phyloP scores from a whole-genome alignment of 495 filamentous ascomycete genomes.

The Lepidopterella palustris region DNA sequence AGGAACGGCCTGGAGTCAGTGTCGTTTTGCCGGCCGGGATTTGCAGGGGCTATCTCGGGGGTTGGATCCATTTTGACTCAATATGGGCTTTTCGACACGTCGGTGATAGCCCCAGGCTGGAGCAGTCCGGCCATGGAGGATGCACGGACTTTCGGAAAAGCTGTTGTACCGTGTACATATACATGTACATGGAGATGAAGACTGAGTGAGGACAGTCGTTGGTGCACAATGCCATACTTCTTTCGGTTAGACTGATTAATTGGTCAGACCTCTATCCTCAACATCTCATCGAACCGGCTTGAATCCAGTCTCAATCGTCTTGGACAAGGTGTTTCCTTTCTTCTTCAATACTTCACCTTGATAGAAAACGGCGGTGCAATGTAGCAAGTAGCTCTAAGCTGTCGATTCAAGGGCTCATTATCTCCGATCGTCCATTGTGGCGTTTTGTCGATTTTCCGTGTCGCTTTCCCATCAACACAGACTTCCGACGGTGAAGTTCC shows the following conservation, averaged over 20 bases:
- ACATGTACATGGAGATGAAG: not conserved
- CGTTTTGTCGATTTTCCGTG: slow-evolving; percentile 2
- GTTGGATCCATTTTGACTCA: not conserved
- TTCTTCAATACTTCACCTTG: not conserved
- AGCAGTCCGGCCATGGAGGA: not conserved
- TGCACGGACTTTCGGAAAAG: not conserved
- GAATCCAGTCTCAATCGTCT: not conserved
- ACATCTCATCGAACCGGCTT: not conserved
- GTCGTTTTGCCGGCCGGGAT: not conserved
- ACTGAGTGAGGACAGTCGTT: not conserved
- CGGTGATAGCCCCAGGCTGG: slow-evolving; percentile 2
- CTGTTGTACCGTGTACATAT: too few species aligned
- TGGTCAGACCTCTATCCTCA: too few species aligned
- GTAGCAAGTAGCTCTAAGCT: not conserved
- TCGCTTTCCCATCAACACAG: not conserved
- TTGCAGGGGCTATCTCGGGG: not conserved
- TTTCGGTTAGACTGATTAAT: not conserved
- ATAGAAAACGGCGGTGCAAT: not conserved
- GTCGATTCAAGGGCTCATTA: not conserved
- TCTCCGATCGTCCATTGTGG: not conserved
- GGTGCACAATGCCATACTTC: not conserved
- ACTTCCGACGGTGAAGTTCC: not conserved
- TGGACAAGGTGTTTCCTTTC: not conserved
- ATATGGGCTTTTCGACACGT: not conserved
- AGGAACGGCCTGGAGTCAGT: slow-evolving; percentile 1